phyloP scores from a whole-genome alignment of 2,329 filamentous ascomycete genomes.

The Endoconidiophora laricicola region DNA sequence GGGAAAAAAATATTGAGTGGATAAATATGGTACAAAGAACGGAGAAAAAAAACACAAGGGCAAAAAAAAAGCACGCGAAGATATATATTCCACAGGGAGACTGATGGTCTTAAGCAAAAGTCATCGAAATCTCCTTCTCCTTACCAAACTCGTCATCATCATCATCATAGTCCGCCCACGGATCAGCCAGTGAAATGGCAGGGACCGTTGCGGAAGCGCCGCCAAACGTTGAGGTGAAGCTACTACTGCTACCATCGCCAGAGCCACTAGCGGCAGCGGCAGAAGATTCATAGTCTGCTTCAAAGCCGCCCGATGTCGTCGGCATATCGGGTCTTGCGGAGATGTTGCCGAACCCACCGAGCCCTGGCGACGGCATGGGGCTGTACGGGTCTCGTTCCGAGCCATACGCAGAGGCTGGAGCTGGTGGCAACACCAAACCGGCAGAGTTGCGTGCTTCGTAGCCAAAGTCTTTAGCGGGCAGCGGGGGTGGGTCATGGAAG shows the following conservation, averaged over 20 bases:
- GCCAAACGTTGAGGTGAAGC: not conserved
- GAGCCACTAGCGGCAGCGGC: not conserved
- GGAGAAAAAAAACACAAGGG: too few species aligned
- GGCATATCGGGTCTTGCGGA: not conserved
- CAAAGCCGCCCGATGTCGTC: not conserved
- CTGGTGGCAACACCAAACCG: slow-evolving; percentile 16
- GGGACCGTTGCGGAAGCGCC: slow-evolving; percentile 31
- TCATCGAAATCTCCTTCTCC: slow-evolving; percentile 65
- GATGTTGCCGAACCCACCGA: not conserved
- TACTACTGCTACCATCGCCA: not conserved
- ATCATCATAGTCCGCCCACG: slow-evolving; percentile 55
- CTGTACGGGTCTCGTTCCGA: not conserved
- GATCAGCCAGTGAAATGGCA: slow-evolving; percentile 35
- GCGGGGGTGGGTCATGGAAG: slow-evolving; percentile 27
- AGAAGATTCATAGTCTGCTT: not conserved
- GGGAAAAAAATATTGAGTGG: too few species aligned
- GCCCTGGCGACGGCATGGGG: not conserved
- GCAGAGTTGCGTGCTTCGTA: slow-evolving; percentile 13
- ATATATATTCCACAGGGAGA: not conserved
- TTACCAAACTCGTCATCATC: slow-evolving; percentile 39
- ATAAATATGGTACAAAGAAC: too few species aligned
- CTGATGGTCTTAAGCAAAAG: slow-evolving; percentile 44
- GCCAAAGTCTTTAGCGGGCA: slow-evolving; percentile 20
- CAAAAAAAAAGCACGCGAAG: too few species aligned
- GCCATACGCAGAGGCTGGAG: not conserved